Evolutionary conservation across 1,139 yeast genomes (phyloP).

Genomic region (Diutina catenulata): DNA sequence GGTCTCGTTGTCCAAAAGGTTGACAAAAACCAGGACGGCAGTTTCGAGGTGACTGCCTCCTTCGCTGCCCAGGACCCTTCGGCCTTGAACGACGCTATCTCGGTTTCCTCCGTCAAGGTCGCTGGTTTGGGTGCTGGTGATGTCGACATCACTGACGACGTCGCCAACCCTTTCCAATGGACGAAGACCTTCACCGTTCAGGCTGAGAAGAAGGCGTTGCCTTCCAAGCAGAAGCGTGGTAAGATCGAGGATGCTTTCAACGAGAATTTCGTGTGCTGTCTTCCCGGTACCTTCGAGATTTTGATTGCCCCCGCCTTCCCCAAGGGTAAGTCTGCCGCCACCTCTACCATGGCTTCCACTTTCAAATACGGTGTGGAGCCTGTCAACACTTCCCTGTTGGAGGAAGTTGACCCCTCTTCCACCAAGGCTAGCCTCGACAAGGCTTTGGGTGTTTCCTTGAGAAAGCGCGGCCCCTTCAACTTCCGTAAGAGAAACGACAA

Average conservation of each 20-base stretch:
- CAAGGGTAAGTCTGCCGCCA: background rate
- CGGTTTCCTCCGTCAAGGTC: background rate
- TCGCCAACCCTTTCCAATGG: constrained; percentile 4
- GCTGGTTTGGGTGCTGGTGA: constrained; percentile 3
- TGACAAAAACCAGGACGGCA: constrained; percentile 3
- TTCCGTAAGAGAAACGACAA: constrained; percentile 3
- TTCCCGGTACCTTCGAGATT: constrained; percentile 2
- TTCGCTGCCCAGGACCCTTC: constrained; percentile 1
- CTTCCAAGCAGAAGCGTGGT: constrained; percentile 3
- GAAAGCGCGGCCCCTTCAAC: background rate
- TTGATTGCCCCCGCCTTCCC: constrained; percentile 1
- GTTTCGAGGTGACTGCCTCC: constrained; percentile 2
- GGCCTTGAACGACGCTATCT: background rate
- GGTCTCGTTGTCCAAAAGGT: constrained; percentile 2
- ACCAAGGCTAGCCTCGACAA: background rate
- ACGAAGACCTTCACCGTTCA: constrained; percentile 1
- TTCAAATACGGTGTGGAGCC: background rate
- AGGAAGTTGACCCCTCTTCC: background rate
- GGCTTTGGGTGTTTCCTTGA: background rate
- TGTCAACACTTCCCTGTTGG: background rate
- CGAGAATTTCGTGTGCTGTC: constrained; percentile 1
- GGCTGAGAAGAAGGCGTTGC: background rate
- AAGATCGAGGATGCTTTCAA: background rate
- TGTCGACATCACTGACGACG: constrained; percentile 1
- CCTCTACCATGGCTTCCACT: background rate